phyloP scores from a whole-genome alignment of 176 grass and related monocot genomes.

The Paspalum vaginatum region DNA sequence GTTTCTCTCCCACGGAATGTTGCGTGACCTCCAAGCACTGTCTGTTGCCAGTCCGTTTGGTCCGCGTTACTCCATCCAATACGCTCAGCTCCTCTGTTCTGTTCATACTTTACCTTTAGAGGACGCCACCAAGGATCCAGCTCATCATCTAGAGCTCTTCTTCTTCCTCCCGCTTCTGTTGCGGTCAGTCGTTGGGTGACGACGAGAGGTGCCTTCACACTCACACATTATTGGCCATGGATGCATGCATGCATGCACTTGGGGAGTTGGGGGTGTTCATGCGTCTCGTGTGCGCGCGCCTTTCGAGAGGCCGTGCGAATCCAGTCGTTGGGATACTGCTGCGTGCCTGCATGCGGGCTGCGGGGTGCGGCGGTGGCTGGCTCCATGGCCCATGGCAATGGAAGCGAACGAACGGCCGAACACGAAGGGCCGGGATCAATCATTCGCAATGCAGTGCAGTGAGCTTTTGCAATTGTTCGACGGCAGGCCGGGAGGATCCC shows the following conservation, averaged over 20 bases:
- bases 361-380: too few species aligned
- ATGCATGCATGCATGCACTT: slow-evolving; percentile 22
- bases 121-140: neutral
- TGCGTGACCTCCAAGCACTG: slow-evolving; percentile 28
- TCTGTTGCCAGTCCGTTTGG: neutral
- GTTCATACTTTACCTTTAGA: neutral
- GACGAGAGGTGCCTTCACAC: neutral
- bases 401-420: too few species aligned
- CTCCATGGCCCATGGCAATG: neutral
- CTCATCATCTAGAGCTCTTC: neutral
- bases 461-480: too few species aligned
- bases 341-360: neutral
- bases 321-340: slow-evolving; percentile 58
- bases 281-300: slow-evolving; percentile 29
- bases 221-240: neutral
- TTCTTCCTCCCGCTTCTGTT: slow-evolving; percentile 3
- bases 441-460: neutral
- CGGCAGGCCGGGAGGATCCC: neutral
- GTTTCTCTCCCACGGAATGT: neutral
- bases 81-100: neutral
- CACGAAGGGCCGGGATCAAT: neutral
- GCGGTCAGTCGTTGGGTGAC: slow-evolving; percentile 14
- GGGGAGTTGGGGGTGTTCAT: slow-evolving; percentile 32
- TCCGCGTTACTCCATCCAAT: neutral
- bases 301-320: slow-evolving; percentile 9